These are phyloP conservation scores for Pythium rishiriense DNA, from an alignment of 352 stramenopile species.

Conservation along the genomic window DNA sequence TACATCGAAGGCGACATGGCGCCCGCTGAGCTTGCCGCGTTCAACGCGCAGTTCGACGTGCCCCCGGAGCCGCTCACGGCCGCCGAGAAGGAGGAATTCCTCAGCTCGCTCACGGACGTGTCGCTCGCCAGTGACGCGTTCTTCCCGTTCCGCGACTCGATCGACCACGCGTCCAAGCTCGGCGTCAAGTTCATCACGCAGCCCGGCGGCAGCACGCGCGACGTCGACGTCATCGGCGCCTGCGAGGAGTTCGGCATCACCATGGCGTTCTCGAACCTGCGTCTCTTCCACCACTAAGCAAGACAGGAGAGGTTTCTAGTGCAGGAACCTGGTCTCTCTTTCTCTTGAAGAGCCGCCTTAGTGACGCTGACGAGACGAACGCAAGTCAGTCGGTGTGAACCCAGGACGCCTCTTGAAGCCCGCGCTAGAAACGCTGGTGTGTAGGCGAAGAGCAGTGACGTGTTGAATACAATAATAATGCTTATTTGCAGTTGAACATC, in stretches of 20 bases:
- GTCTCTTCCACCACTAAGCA: conserved; percentile 99
- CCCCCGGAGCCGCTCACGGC: conserved; percentile 93
- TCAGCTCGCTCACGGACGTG: conserved; percentile 89
- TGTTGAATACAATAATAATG: too few species aligned
- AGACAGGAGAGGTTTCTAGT: not conserved
- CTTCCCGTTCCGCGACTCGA: conserved; percentile 99
- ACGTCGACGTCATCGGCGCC: conserved; percentile 91
- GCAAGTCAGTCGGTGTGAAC: not conserved
- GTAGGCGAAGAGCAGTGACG: too few species aligned
- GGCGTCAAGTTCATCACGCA: conserved; percentile 98
- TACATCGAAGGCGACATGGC: conserved; percentile 99
- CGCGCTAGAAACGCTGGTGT: too few species aligned
- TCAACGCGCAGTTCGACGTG: conserved; percentile 95
- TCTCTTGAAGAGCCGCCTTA: not conserved
- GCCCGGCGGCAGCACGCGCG: conserved; percentile 86
- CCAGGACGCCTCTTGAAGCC: too few species aligned
- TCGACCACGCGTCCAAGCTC: conserved; percentile 95
- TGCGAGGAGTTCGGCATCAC: conserved; percentile 99
- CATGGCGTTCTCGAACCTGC: conserved; percentile 98
- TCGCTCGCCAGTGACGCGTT: conserved; percentile 99
- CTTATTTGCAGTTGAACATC: too few species aligned
- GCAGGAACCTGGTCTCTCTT: not conserved
- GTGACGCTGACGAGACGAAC: not conserved
- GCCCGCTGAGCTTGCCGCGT: conserved; percentile 93
- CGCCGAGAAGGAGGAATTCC: conserved; percentile 95